Base-by-base conservation (phyloP, 1,284 basidiomycete species). In the Acaromyces ingoldii region DNA sequence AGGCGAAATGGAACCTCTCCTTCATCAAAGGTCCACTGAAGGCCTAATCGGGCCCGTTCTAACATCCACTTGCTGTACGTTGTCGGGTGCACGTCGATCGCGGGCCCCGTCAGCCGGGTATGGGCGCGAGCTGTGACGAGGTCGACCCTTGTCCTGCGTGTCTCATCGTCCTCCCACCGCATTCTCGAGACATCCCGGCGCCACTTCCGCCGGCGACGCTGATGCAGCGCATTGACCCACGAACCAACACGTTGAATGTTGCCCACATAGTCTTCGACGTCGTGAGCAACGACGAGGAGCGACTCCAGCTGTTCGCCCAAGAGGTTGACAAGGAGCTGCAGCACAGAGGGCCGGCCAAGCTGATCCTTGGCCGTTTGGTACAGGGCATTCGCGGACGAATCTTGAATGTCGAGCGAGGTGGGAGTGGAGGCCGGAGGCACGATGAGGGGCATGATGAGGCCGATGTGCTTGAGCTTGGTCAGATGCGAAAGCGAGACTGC, bases 11-110 rank as follows among this genome's bases (percentile, higher is more conserved):
- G 34, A 15, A 6, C 22, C 10, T 25, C 19, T 11, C 26, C 34
- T 28, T 45, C 25, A 28, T 29, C 13, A 6, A n/a, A 45, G 13
- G 17, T 29, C 42, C 42, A 45, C 19, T 45, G 42, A 3, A 22
- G 11, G 17, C 26, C 21, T 45, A 19, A 4, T 45, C 34, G 17
- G 34, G 42, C 42, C 5, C 42, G 17, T 25, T 45, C 5, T 34
- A 45, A n/a, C 42, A 45, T 45, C 42, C 42, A 45, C 24, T 45
- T 45, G 15, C 42, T 45, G 25, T 26, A 26, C 25, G 34, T 13
- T 17, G 19, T 45, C 17, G 42, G 42, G 24, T 45, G 42, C 25
- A 21, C 22, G 22, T 30, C 6, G 28, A 37, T 37, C 7, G 7
- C 17, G 7, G 11, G 17, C 13, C 30, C 34, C 25, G 13, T 17